Percentiles rank a stretch among this genome's conserved stretches.
These are phyloP conservation scores for Vitis rupestris DNA, from an alignment of 164 flowering plant species.

Conservation along the genomic window DNA sequence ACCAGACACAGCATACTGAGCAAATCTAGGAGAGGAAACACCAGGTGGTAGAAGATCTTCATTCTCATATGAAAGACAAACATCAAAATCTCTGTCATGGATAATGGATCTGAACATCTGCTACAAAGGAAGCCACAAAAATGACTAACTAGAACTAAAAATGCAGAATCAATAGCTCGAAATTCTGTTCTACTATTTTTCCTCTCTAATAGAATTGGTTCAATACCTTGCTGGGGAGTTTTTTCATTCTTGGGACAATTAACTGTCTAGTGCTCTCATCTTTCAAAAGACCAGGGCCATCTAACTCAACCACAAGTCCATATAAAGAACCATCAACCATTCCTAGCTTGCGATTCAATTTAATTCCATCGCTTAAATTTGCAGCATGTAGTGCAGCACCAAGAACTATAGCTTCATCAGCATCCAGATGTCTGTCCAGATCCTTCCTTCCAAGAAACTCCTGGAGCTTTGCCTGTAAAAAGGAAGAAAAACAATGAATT, in stretches of 20 bases:
- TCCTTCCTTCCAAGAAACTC: constrained; percentile 87
- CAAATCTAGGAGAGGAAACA: constrained; percentile 57
- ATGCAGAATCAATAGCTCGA: neutral
- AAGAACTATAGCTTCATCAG: constrained; percentile 97
- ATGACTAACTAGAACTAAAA: constrained; percentile 4
- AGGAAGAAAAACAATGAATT: neutral
- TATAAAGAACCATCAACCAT: constrained; percentile 95
- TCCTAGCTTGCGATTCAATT: constrained; percentile 91
- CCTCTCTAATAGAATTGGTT: neutral
- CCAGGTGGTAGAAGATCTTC: constrained; percentile 80
- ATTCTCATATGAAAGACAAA: constrained; percentile 77
- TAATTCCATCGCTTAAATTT: constrained; percentile 97
- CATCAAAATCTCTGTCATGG: constrained; percentile 87
- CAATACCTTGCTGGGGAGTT: constrained; percentile 88
- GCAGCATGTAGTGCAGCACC: constrained; percentile 97
- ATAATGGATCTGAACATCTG: constrained; percentile 88
- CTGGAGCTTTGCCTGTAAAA: constrained; percentile 77
- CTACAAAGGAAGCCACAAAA: constrained; percentile 1
- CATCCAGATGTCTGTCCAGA: constrained; percentile 92
- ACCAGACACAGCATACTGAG: constrained; percentile 78
- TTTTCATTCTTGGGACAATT: constrained; percentile 83
- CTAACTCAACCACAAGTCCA: constrained; percentile 71
- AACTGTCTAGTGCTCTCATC: constrained; percentile 67
- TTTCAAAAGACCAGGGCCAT: constrained; percentile 66
- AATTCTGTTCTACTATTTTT: neutral